A percentile compares a stretch with the other conserved stretches of the same genome.
Conservation (phyloP, 2,329 filamentous ascomycete species). For the Dactylellina leptospora region DNA sequence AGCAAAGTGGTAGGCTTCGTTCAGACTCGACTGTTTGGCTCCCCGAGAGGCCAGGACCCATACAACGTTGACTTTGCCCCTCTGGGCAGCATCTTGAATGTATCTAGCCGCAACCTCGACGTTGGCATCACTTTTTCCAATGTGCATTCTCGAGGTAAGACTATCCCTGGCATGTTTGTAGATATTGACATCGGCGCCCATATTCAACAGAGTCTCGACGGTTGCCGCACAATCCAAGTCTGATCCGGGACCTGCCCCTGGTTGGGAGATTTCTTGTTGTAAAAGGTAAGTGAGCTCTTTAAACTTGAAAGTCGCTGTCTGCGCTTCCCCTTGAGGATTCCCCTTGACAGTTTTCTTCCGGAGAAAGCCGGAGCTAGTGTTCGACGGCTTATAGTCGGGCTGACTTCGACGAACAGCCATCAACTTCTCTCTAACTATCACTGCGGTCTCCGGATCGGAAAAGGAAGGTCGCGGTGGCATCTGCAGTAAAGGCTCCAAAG, state of each 20-base stretch:
- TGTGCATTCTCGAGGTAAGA: slow-evolving; percentile 35
- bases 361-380: slow-evolving; percentile 27
- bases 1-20: slow-evolving; percentile 45
- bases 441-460: slow-evolving; percentile 7
- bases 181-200: slow-evolving; percentile 46
- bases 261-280: slow-evolving; percentile 25
- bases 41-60: slow-evolving; percentile 40
- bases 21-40: slow-evolving; percentile 22
- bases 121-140: slow-evolving; percentile 48
- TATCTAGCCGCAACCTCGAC: slow-evolving; percentile 37
- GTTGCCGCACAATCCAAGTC: slow-evolving; percentile 37
- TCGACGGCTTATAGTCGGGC: slow-evolving; percentile 47
- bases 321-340: slow-evolving; percentile 18
- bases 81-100: slow-evolving; percentile 45
- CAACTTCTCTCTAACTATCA: slow-evolving; percentile 32
- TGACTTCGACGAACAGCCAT: slow-evolving; percentile 38
- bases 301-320: slow-evolving; percentile 36
- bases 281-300: slow-evolving; percentile 37
- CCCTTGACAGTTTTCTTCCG: slow-evolving; percentile 39
- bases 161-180: slow-evolving; percentile 49
- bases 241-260: slow-evolving; percentile 7
- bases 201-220: slow-evolving; percentile 32
- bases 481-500: slow-evolving; percentile 31
- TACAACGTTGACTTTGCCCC: slow-evolving; percentile 44
- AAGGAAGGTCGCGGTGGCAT: slow-evolving; percentile 27